Evolutionary conservation across 2,329 filamentous ascomycete genomes (phyloP), one percentile per base, ranked within the genome.

Genomic region (Gliomastix tumulicola): DNA sequence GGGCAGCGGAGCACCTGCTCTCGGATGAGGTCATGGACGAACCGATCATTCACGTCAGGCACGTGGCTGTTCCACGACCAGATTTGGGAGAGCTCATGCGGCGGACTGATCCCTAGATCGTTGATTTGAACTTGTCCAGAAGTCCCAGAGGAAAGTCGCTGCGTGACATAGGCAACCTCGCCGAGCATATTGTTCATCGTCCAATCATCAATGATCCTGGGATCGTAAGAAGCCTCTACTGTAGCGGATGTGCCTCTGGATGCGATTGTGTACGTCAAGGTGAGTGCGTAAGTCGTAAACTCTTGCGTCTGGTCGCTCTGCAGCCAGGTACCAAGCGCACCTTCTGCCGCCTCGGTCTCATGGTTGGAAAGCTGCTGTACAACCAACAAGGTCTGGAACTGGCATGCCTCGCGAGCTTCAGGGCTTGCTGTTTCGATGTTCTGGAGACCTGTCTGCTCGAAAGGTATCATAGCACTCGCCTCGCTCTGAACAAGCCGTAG

Each of bases 371-470:
- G n/a, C n/a, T n/a, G 27, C 30, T 65, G 61, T 7, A 36, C 21
- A 12, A 46, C 42, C 11, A 51, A 35, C 16, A 45, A 37, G 19
- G 40, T 48, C 22, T 41, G 40, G 37, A 49, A 47, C 11, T 41
- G 34, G 32, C 40, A 43, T 18, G 43, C 43, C n/a, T 25, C 19
- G 17, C 21, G 32, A 12, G 32, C 33, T 8, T n/a, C 35, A 7
- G n/a, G 2, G 12, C 7, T 12, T 7, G 34, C 18, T 15, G 27
- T 40, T 9, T 31, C 20, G 69, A 30, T 42, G 30, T 51, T 44
- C 7, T 49, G 43, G 4, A 57, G 39, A n/a, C 50, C 48, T 12
- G 49, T 39, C 11, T 55, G 42, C 36, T 50, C 53, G 30, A 37
- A 45, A 3, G 40, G 37, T 6, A 46, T 43, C 44, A 46, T 46